Conservation (phyloP, 2,329 filamentous ascomycete species). For the Pleoardoris graminearum region DNA sequence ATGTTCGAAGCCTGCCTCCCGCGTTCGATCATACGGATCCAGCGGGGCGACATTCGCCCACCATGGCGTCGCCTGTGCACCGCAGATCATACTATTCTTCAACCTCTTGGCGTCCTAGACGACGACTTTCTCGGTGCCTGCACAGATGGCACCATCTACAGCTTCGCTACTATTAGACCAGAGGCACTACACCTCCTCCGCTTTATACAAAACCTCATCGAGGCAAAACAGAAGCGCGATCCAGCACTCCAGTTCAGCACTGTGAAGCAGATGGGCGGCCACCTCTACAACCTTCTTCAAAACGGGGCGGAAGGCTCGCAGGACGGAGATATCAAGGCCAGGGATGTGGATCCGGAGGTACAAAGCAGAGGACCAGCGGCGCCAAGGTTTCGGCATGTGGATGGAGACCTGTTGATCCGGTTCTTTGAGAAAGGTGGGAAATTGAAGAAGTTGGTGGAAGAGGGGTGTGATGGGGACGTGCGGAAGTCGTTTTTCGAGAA, state of each 20-base stretch:
- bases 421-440: conserved; percentile 31
- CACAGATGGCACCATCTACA: conserved; percentile 56
- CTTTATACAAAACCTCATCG: conserved; percentile 69
- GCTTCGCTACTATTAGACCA: conserved; percentile 66
- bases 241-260: conserved; percentile 17
- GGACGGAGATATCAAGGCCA: conserved; percentile 20
- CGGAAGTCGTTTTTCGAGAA: conserved; percentile 30
- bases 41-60: conserved; percentile 52
- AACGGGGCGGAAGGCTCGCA: conserved; percentile 27
- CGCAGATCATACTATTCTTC: conserved; percentile 10
- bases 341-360: conserved; percentile 33
- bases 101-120: conserved; percentile 46
- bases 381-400: conserved; percentile 42
- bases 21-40: conserved; percentile 52
- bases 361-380: conserved; percentile 18
- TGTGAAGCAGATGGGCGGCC: conserved; percentile 18
- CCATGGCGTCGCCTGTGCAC: conserved; percentile 34
- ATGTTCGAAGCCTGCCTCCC: conserved; percentile 50
- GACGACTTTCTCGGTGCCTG: conserved; percentile 56
- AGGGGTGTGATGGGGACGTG: conserved; percentile 26
- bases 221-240: conserved; percentile 22
- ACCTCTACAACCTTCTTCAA: conserved; percentile 27
- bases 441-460: conserved; percentile 16
- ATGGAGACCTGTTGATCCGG: conserved; percentile 47
- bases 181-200: conserved; percentile 69